Evolutionary conservation across 371 early-diverging fungal genomes (phyloP).

Genomic region (Blakeslea trispora): DNA sequence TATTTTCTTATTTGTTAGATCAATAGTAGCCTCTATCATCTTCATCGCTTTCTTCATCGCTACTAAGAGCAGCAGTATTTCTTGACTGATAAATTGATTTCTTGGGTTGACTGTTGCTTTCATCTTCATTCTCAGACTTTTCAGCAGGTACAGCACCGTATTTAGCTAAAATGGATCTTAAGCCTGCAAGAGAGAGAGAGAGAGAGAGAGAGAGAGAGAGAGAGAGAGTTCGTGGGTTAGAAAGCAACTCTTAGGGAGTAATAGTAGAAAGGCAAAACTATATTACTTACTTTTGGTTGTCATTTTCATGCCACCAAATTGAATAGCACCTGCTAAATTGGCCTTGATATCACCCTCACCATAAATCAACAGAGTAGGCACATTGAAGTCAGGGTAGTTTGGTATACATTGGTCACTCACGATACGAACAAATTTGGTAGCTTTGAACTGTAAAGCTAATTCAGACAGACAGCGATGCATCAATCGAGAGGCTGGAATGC

Average conservation of each 20-base stretch:
- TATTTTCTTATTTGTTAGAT: no score
- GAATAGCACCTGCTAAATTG: constrained; percentile 81
- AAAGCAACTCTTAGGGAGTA: no score
- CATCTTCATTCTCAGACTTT: constrained; percentile 25
- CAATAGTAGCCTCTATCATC: constrained; percentile 54
- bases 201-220: no score
- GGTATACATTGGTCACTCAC: constrained; percentile 91
- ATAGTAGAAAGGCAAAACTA: no score
- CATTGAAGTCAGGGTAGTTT: constrained; percentile 90
- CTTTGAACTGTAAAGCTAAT: constrained; percentile 80
- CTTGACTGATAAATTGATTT: constrained; percentile 47
- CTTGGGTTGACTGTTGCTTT: constrained; percentile 19
- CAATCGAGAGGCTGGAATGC: constrained; percentile 79
- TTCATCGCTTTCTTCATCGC: constrained; percentile 56
- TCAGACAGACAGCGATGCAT: constrained; percentile 74
- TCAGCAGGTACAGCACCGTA: constrained; percentile 51
- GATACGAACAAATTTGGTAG: constrained; percentile 93
- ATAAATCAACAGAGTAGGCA: constrained; percentile 91
- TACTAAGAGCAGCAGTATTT: constrained; percentile 60
- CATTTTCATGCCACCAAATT: constrained; percentile 82
- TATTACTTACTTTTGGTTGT: constrained; percentile 61
- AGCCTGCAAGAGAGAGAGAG: no score
- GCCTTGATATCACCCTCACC: constrained; percentile 81
- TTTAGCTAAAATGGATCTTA: constrained; percentile 40
- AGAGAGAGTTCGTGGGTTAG: no score